phyloP scores from a whole-genome alignment of 768 basidiomycete species.

The Mycena floridula region DNA sequence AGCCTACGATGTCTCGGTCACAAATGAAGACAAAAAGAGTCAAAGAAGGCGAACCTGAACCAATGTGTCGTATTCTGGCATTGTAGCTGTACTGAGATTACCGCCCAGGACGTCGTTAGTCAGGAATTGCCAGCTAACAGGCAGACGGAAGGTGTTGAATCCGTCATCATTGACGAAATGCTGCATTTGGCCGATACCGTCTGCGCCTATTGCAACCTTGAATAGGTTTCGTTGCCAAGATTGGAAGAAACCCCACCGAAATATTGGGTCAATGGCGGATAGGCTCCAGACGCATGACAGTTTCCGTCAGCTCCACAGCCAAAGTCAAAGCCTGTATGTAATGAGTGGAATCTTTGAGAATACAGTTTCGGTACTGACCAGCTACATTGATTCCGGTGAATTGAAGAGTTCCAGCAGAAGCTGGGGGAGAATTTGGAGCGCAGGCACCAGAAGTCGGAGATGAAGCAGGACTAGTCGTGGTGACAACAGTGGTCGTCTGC shows the following conservation, averaged over 20 bases:
- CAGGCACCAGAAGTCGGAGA: constrained; percentile 6
- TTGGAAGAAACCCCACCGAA: constrained; percentile 37
- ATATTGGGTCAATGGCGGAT: constrained; percentile 39
- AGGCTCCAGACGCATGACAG: constrained; percentile 31
- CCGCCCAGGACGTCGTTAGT: constrained; percentile 31
- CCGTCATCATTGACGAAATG: constrained; percentile 52
- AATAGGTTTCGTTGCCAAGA: no score
- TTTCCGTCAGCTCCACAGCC: constrained; percentile 40
- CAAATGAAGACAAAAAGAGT: background rate
- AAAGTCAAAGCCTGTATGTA: constrained; percentile 57
- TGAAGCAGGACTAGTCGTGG: constrained; percentile 5
- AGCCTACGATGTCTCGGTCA: constrained; percentile 11
- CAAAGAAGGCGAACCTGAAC: constrained; percentile 30
- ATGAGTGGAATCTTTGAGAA: no score
- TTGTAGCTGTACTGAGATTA: constrained; percentile 33
- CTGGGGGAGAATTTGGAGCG: constrained; percentile 15
- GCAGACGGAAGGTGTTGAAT: constrained; percentile 54
- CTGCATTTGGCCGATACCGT: constrained; percentile 51
- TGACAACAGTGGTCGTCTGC: constrained; percentile 4
- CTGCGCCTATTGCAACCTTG: constrained; percentile 19
- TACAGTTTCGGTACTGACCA: no score
- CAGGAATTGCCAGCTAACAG: constrained; percentile 55
- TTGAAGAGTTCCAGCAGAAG: constrained; percentile 24
- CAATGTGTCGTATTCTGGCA: constrained; percentile 44
- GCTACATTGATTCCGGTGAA: constrained; percentile 47